Percentiles rank a stretch among this genome's conserved stretches.
phyloP scores from a whole-genome alignment of 2,329 filamentous ascomycete species.

The Alternaria tenuissima region DNA sequence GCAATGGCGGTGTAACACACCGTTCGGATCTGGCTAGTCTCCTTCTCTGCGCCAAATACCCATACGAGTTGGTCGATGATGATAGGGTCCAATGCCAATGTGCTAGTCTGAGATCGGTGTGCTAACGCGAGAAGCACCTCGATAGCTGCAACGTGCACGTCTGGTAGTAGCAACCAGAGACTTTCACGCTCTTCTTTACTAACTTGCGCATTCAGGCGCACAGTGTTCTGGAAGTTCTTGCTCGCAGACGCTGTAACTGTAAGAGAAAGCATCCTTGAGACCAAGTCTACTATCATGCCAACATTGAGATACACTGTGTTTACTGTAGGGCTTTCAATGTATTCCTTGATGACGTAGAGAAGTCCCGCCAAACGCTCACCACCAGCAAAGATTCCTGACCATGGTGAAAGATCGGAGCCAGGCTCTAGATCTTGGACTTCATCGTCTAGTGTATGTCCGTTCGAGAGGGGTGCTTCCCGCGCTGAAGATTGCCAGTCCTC shows the following conservation, averaged over 20 bases:
- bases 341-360: slow-evolving; percentile 69
- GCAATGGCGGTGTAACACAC: slow-evolving; percentile 68
- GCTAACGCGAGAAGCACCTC: slow-evolving; percentile 67
- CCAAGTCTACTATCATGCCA: slow-evolving; percentile 71
- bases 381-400: slow-evolving; percentile 79
- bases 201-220: slow-evolving; percentile 76
- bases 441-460: slow-evolving; percentile 40
- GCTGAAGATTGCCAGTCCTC: slow-evolving; percentile 81
- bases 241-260: slow-evolving; percentile 59
- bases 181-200: slow-evolving; percentile 82
- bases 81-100: slow-evolving; percentile 68
- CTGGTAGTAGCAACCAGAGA: slow-evolving; percentile 76
- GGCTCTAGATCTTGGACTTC: slow-evolving; percentile 51
- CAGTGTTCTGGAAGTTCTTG: slow-evolving; percentile 43
- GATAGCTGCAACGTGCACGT: slow-evolving; percentile 76
- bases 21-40: slow-evolving; percentile 63
- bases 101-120: slow-evolving; percentile 65
- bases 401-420: slow-evolving; percentile 66
- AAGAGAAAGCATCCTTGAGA: slow-evolving; percentile 74
- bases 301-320: slow-evolving; percentile 72
- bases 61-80: slow-evolving; percentile 76
- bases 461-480: slow-evolving; percentile 45
- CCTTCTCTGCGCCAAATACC: slow-evolving; percentile 67
- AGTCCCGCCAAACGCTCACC: slow-evolving; percentile 73
- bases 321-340: slow-evolving; percentile 71